These are phyloP conservation scores for Diaporthe vexans DNA, from an alignment of 2,329 filamentous ascomycete genomes.

Conservation along the genomic window DNA sequence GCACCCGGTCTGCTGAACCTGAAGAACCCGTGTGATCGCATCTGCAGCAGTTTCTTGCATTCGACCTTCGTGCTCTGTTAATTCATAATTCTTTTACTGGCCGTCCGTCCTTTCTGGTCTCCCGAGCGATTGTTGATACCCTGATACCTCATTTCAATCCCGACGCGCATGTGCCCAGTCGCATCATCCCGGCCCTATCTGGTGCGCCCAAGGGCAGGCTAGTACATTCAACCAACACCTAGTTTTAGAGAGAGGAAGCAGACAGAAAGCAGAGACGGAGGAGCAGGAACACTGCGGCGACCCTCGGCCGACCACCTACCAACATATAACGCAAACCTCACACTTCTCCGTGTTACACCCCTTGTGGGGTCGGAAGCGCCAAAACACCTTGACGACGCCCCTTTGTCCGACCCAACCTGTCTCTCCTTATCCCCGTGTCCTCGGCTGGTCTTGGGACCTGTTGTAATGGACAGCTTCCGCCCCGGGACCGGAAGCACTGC, in stretches of 20 bases:
- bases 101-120: not conserved
- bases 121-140: constrained; percentile 23
- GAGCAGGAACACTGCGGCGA: not conserved
- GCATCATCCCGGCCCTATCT: constrained; percentile 3
- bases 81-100: constrained; percentile 25
- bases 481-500: constrained; percentile 40
- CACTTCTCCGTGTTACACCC: constrained; percentile 38
- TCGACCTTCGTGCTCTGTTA: constrained; percentile 29
- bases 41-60: constrained; percentile 25
- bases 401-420: constrained; percentile 14
- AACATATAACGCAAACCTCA: constrained; percentile 25
- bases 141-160: constrained; percentile 11
- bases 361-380: constrained; percentile 30
- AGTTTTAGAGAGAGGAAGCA: not conserved
- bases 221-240: constrained; percentile 12
- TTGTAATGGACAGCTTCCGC: constrained; percentile 37
- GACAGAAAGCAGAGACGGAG: not conserved
- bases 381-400: not conserved
- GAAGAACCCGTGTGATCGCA: constrained; percentile 11
- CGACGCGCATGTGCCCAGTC: constrained; percentile 7
- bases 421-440: not conserved
- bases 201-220: not conserved
- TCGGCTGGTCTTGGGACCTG: constrained; percentile 26
- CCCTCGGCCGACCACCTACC: constrained; percentile 8
- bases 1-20: constrained; percentile 12